Percentiles rank a stretch among this genome's conserved stretches.
Evolutionary conservation across 345 rosid species (phyloP).

Genomic region (Melaleuca quinquenervia): DNA sequence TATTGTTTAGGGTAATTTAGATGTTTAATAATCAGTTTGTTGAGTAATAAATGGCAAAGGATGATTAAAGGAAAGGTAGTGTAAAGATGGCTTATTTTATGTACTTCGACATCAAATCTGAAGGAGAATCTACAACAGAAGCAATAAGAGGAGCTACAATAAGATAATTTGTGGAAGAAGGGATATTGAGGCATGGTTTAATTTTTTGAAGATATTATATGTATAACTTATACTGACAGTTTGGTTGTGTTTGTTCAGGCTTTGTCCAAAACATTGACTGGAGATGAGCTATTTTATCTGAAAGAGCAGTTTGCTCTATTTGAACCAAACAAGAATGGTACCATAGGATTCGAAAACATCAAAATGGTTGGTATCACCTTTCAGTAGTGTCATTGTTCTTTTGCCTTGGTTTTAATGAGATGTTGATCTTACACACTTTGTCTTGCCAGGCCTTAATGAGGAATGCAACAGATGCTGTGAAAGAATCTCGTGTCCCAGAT

Average conservation of each 20-base stretch:
- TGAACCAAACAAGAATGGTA: conserved; percentile 78
- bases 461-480: conserved; percentile 86
- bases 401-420: not conserved
- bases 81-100: not conserved
- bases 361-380: conserved; percentile 30
- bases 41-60: not conserved
- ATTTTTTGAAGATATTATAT: not conserved
- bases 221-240: not conserved
- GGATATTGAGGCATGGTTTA: not conserved
- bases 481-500: conserved; percentile 81
- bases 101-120: not conserved
- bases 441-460: conserved; percentile 72
- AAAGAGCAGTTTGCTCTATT: conserved; percentile 77
- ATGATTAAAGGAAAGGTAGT: not conserved
- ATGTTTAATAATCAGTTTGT: not conserved
- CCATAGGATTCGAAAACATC: conserved; percentile 63
- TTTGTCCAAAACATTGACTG: conserved; percentile 74
- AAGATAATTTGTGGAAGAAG: not conserved
- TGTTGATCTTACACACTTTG: not conserved
- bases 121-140: not conserved
- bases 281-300: conserved; percentile 70
- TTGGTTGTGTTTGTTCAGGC: conserved; percentile 41
- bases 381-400: not conserved
- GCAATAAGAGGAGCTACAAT: not conserved
- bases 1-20: not conserved